These are phyloP conservation scores for Allium sativum DNA, from an alignment of 106 monocot genomes.

Conservation along the genomic window DNA sequence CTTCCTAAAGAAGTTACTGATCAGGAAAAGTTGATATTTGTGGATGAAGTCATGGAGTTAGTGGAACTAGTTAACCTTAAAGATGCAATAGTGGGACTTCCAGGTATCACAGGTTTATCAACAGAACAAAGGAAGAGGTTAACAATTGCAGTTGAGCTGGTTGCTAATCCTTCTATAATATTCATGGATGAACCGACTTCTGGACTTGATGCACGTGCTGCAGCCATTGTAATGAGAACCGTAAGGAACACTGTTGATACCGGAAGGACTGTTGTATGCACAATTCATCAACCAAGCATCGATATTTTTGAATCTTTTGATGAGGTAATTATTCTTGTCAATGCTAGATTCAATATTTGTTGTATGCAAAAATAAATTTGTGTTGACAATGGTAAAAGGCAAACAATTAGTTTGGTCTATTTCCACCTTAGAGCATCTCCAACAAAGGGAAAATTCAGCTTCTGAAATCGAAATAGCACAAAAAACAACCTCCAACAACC, in stretches of 20 bases:
- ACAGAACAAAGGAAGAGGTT: constrained; percentile 74
- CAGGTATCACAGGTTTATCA: constrained; percentile 59
- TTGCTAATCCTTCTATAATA: constrained; percentile 79
- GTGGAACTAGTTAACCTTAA: constrained; percentile 54
- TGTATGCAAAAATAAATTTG: too few relatives aligned
- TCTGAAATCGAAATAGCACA: too few relatives aligned
- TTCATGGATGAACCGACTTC: constrained; percentile 90
- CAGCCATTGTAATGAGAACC: constrained; percentile 70
- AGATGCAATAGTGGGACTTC: constrained; percentile 64
- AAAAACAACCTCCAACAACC: too few relatives aligned
- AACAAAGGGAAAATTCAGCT: too few relatives aligned
- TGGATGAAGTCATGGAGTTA: constrained; percentile 62
- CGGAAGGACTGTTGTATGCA: constrained; percentile 73
- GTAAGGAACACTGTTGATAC: constrained; percentile 74
- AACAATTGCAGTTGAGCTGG: constrained; percentile 76
- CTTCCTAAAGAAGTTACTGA: constrained; percentile 38
- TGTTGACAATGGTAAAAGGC: too few relatives aligned
- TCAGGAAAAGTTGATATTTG: constrained; percentile 52
- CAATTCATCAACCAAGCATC: constrained; percentile 78
- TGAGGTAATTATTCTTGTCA: constrained; percentile 31
- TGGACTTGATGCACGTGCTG: constrained; percentile 71
- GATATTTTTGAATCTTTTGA: constrained; percentile 91
- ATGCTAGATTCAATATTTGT: not conserved
- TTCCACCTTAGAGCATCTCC: too few relatives aligned
- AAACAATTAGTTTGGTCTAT: too few relatives aligned